These are phyloP conservation scores for Ogataea methylovora DNA, from an alignment of 805 yeast species.

Conservation along the genomic window DNA sequence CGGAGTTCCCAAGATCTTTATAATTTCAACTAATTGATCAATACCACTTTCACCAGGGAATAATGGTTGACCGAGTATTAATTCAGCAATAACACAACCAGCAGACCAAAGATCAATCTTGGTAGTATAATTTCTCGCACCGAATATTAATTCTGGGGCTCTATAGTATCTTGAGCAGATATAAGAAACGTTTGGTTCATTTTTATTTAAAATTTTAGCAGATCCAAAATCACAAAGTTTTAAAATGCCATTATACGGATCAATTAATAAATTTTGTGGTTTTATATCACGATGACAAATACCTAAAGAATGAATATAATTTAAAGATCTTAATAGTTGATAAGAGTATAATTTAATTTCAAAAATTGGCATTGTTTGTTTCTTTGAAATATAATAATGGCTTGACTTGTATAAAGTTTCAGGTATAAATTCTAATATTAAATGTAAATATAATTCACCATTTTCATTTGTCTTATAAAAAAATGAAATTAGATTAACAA, in stretches of 20 bases:
- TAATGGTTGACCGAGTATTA: constrained; percentile 89
- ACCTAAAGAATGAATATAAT: constrained; percentile 70
- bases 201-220: constrained; percentile 83
- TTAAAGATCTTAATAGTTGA: constrained; percentile 68
- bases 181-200: constrained; percentile 92
- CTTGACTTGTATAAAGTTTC: constrained; percentile 90
- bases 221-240: constrained; percentile 96
- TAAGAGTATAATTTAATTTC: constrained; percentile 83
- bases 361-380: constrained; percentile 76
- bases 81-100: constrained; percentile 97
- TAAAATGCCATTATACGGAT: constrained; percentile 76
- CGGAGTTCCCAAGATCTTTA: constrained; percentile 94
- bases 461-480: constrained; percentile 67
- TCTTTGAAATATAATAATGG: constrained; percentile 71
- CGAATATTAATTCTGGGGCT: constrained; percentile 96
- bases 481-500: constrained; percentile 81
- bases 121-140: constrained; percentile 93
- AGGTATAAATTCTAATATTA: constrained; percentile 91
- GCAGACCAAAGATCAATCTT: constrained; percentile 97
- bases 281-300: constrained; percentile 91
- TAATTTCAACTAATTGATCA: constrained; percentile 94
- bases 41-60: constrained; percentile 98
- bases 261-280: constrained; percentile 82
- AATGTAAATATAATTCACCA: constrained; percentile 78
- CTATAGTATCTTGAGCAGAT: constrained; percentile 95